Evolutionary conservation across 768 basidiomycete species (phyloP).

Genomic region (Stropharia rugosoannulata): DNA sequence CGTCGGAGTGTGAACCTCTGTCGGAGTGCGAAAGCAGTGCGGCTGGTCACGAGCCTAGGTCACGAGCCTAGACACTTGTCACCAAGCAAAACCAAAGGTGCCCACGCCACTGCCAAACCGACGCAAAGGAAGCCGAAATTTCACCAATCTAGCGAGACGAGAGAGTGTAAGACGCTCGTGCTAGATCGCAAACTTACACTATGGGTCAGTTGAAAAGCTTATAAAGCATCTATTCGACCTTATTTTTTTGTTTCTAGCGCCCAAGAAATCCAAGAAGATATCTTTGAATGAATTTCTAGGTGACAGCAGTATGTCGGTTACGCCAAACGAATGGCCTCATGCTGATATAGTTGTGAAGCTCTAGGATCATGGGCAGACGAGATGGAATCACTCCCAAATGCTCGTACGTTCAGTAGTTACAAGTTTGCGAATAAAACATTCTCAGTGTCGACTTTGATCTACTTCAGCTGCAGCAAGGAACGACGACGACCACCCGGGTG

Average conservation of each 20-base stretch:
- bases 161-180: not conserved
- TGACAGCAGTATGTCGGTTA: constrained; percentile 64
- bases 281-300: constrained; percentile 91
- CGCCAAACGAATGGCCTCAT: constrained; percentile 15
- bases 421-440: constrained; percentile 10
- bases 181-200: constrained; percentile 6
- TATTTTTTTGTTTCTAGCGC: constrained; percentile 49
- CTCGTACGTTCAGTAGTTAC: constrained; percentile 60
- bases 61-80: too few relatives aligned
- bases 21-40: too few relatives aligned
- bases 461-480: constrained; percentile 62
- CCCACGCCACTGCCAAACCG: constrained; percentile 18
- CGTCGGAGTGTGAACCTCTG: too few relatives aligned
- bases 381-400: constrained; percentile 90
- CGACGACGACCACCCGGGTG: constrained; percentile 60
- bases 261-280: constrained; percentile 93
- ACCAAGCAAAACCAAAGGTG: constrained; percentile 5
- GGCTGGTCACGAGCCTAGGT: too few relatives aligned
- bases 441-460: constrained; percentile 7
- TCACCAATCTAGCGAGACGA: constrained; percentile 9
- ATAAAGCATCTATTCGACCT: not conserved
- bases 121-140: constrained; percentile 13
- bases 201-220: constrained; percentile 14
- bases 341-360: constrained; percentile 41
- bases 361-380: constrained; percentile 99